A percentile compares a stretch with the other conserved stretches of the same genome.
These are phyloP conservation scores for Musa balbisiana DNA, from an alignment of 202 grass and related monocot genomes.

Conservation along the genomic window DNA sequence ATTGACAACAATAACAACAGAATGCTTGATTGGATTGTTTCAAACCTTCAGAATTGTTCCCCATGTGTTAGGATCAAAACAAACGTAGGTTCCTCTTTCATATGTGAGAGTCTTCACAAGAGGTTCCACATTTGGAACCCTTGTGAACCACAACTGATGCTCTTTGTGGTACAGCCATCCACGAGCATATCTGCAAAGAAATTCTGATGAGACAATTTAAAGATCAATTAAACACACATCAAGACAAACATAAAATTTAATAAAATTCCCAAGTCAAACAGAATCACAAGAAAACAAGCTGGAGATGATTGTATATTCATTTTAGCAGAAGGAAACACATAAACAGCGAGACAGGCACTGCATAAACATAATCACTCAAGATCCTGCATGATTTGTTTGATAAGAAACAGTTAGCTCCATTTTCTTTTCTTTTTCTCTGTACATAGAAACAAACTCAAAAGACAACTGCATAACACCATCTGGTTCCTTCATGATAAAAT, in stretches of 20 bases:
- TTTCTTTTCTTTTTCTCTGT: too few species aligned
- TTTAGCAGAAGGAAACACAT: neutral
- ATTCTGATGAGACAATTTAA: neutral
- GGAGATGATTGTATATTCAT: too few species aligned
- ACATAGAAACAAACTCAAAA: too few species aligned
- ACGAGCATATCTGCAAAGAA: conserved; percentile 43
- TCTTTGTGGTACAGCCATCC: conserved; percentile 95
- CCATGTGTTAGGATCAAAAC: conserved; percentile 66
- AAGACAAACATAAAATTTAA: conserved; percentile 3
- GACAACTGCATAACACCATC: too few species aligned
- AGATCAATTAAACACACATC: neutral
- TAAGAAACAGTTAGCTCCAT: too few species aligned
- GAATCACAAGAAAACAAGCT: neutral
- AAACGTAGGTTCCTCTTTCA: conserved; percentile 75
- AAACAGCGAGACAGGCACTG: neutral
- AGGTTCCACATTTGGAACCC: conserved; percentile 52
- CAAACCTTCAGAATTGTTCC: conserved; percentile 66
- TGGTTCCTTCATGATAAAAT: too few species aligned
- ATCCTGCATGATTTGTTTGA: too few species aligned
- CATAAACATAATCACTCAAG: too few species aligned
- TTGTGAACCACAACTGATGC: conserved; percentile 62
- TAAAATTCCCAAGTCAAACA: neutral
- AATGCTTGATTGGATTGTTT: neutral
- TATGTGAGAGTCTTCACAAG: conserved; percentile 48
- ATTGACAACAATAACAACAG: neutral